phyloP scores from a whole-genome alignment of 176 grass and related monocot genomes.

The Dendrocalamus sinicus region DNA sequence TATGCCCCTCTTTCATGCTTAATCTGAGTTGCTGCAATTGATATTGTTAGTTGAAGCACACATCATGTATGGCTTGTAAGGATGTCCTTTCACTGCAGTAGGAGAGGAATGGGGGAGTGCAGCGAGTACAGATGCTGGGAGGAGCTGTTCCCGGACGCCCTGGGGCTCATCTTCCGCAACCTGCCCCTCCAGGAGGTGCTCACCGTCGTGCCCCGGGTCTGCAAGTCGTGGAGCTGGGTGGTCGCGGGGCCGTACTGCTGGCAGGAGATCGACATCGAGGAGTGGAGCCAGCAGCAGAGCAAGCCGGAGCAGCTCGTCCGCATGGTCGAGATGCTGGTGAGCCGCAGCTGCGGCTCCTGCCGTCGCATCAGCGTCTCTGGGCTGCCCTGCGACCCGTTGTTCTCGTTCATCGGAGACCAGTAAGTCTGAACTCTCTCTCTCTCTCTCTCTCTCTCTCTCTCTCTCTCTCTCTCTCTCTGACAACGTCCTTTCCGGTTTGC shows the following conservation, averaged over 20 bases:
- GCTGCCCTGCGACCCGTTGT: constrained; percentile 68
- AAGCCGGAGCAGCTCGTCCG: constrained; percentile 74
- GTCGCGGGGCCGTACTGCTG: constrained; percentile 91
- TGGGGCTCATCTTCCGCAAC: constrained; percentile 90
- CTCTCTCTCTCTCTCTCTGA: no score
- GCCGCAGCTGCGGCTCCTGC: constrained; percentile 71
- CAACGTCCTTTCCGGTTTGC: not conserved
- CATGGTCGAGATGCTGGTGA: constrained; percentile 84
- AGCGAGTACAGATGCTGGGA: constrained; percentile 78
- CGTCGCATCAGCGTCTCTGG: constrained; percentile 79
- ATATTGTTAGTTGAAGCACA: constrained; percentile 41
- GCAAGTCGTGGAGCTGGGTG: constrained; percentile 76
- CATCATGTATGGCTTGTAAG: constrained; percentile 32
- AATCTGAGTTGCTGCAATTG: not conserved
- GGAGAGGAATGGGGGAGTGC: constrained; percentile 64
- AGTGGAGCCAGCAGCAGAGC: constrained; percentile 92
- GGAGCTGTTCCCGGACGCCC: constrained; percentile 86
- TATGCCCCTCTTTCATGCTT: not conserved
- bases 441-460: no score
- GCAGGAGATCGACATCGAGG: constrained; percentile 94
- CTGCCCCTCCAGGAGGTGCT: constrained; percentile 83
- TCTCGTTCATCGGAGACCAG: constrained; percentile 89
- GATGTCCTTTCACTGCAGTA: constrained; percentile 6
- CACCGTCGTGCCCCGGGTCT: constrained; percentile 85
- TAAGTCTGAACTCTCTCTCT: constrained; percentile 35